Base-by-base conservation (phyloP, 345 rosid genomes). In the Noccaea bulbosa region DNA sequence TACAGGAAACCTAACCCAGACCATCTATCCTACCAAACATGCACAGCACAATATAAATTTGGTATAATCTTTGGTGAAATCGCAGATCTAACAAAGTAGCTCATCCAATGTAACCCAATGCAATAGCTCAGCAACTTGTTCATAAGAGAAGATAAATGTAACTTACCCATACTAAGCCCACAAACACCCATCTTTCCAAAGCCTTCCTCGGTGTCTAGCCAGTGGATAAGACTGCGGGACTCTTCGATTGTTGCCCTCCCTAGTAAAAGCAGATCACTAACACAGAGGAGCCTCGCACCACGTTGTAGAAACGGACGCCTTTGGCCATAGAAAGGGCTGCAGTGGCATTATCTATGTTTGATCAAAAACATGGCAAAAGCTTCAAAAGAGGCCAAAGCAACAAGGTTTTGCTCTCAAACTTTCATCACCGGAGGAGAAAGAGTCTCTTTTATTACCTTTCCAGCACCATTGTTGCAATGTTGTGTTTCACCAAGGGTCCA, bases 151-250 rank as follows among this genome's bases (percentile, higher is more conserved):
- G 39, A 34, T 6, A 35, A 3, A 15, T 24, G 46, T 14, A 56
- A 39, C 88, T 78, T 85, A 94, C 99, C 99, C 98, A 94, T 94
- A 76, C 99, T 94, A 70, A 94, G 93, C 67, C 99, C 99, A 74
- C 97, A 94, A 67, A 91, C 84, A 33, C 99, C 99, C 84, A 78
- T 87, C 85, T 94, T 94, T 74, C 99, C 99, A 54, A 82, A 91
- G 46, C 99, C 98, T 73, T 80, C 93, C 81, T 89, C 96, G 0
- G 49, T 67, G 40, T 91, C 98, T 56, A 89, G 78, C 99, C 99
- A 94, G 76, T 89, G 79, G 65, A 94, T 72, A 67, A 94, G 98
- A 80, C 98, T 71, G 2, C 97, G 96, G 4, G 97, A 76, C 88
- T 94, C 98, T 46, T 94, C 98, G 62, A 91, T 91, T 32, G 98